Conservation (phyloP, 352 stramenopile genomes). For the Peronosclerospora sorghi region DNA sequence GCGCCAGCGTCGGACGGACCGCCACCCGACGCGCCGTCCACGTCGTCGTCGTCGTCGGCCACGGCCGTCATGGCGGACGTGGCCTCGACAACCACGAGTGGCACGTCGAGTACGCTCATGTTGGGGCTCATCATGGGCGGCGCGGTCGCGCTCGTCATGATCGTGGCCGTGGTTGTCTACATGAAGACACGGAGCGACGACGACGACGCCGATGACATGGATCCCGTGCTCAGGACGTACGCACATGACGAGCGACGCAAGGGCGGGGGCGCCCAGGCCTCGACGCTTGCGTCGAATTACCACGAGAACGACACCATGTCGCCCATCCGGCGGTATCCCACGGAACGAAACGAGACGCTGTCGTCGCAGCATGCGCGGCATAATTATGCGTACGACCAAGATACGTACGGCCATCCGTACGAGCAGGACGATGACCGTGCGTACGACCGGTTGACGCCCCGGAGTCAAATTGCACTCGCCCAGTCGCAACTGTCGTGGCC, state of each 20-base stretch:
- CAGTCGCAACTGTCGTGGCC: constrained; percentile 30
- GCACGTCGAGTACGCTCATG: constrained; percentile 21
- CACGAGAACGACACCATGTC: constrained; percentile 24
- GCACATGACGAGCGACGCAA: constrained; percentile 5
- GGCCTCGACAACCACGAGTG: constrained; percentile 7
- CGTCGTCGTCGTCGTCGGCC: constrained; percentile 10
- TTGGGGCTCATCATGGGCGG: constrained; percentile 37
- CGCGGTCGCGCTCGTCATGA: constrained; percentile 32
- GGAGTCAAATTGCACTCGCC: constrained; percentile 38
- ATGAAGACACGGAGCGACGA: constrained; percentile 23
- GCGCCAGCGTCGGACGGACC: neutral
- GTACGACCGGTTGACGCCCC: constrained; percentile 51
- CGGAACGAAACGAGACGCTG: constrained; percentile 14
- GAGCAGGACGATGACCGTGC: constrained; percentile 19
- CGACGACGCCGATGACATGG: constrained; percentile 25
- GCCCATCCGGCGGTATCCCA: constrained; percentile 2
- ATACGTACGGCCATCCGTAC: constrained; percentile 9
- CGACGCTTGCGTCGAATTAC: constrained; percentile 23
- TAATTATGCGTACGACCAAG: constrained; percentile 16
- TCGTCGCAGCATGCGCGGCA: constrained; percentile 6
- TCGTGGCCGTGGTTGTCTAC: constrained; percentile 41
- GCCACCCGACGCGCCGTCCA: constrained; percentile 6
- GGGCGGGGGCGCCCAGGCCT: constrained; percentile 12
- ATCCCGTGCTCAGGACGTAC: constrained; percentile 10
- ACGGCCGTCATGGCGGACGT: constrained; percentile 21